These are phyloP conservation scores for Aspergillus avenaceus DNA, from an alignment of 495 filamentous ascomycete genomes.

Conservation along the genomic window DNA sequence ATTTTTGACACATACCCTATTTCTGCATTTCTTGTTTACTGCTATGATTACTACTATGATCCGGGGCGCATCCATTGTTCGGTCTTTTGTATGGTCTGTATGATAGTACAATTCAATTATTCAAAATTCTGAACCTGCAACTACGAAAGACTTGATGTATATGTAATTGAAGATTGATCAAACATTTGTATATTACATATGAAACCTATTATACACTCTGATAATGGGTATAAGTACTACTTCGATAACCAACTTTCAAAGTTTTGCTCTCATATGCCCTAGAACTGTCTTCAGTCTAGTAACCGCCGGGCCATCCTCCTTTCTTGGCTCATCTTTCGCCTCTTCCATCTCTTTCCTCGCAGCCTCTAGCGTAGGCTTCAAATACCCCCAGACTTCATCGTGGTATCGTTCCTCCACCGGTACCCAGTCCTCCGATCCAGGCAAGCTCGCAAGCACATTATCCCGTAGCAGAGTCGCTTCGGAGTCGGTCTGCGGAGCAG, in stretches of 20 bases:
- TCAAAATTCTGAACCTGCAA: too few species aligned
- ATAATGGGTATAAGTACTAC: too few species aligned
- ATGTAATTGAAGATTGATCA: background rate
- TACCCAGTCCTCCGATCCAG: constrained; percentile 51
- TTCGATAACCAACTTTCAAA: constrained; percentile 6
- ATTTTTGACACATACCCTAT: constrained; percentile 22
- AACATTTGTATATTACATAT: background rate
- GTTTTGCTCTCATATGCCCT: constrained; percentile 41
- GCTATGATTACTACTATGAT: constrained; percentile 12
- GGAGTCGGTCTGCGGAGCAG: background rate
- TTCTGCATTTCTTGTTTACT: constrained; percentile 6
- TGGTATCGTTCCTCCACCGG: constrained; percentile 61
- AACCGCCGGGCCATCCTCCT: constrained; percentile 40
- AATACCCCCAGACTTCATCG: constrained; percentile 76
- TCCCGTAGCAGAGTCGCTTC: constrained; percentile 24
- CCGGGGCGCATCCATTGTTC: constrained; percentile 1
- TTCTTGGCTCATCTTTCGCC: constrained; percentile 36
- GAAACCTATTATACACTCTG: too few species aligned
- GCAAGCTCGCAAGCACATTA: constrained; percentile 24
- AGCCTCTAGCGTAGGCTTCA: constrained; percentile 56
- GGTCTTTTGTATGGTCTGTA: constrained; percentile 3
- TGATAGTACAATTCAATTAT: constrained; percentile 2
- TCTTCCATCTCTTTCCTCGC: constrained; percentile 57
- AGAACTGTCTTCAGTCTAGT: constrained; percentile 49
- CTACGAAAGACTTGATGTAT: too few species aligned